These are phyloP conservation scores for Solanum dulcamara DNA, from an alignment of 257 asterid genomes.

Conservation along the genomic window DNA sequence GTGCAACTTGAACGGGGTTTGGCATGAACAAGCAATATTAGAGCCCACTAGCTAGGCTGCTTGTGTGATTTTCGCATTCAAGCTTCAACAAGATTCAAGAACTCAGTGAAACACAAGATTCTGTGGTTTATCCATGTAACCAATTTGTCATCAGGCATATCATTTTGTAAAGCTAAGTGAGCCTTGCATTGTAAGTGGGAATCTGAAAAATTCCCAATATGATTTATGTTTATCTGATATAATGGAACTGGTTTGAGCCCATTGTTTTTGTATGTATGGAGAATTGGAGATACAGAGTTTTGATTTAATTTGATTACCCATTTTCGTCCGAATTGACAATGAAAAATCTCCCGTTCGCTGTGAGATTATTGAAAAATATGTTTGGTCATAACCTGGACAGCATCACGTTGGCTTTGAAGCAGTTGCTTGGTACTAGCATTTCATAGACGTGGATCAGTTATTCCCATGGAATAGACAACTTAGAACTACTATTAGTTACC, in stretches of 20 bases:
- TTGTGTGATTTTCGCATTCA: background rate
- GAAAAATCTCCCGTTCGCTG: background rate
- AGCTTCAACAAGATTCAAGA: background rate
- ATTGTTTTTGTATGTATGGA: background rate
- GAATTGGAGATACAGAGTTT: background rate
- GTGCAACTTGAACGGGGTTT: slow-evolving; percentile 57
- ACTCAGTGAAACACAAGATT: background rate
- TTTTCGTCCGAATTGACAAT: too few species aligned
- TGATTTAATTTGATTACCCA: too few species aligned
- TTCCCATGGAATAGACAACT: background rate
- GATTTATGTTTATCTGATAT: background rate
- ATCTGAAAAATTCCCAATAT: background rate
- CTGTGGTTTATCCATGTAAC: background rate
- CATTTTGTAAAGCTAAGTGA: background rate
- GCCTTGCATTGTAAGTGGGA: background rate
- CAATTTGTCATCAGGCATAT: background rate
- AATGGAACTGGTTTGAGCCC: background rate
- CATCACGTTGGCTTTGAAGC: background rate
- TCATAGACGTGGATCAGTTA: background rate
- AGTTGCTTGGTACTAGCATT: background rate
- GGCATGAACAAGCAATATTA: slow-evolving; percentile 72
- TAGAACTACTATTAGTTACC: too few species aligned
- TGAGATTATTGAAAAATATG: background rate
- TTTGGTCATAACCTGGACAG: background rate
- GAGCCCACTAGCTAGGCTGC: slow-evolving; percentile 28